Conservation (phyloP, 2,329 filamentous ascomycete species). For the Thermoascus crustaceus region DNA sequence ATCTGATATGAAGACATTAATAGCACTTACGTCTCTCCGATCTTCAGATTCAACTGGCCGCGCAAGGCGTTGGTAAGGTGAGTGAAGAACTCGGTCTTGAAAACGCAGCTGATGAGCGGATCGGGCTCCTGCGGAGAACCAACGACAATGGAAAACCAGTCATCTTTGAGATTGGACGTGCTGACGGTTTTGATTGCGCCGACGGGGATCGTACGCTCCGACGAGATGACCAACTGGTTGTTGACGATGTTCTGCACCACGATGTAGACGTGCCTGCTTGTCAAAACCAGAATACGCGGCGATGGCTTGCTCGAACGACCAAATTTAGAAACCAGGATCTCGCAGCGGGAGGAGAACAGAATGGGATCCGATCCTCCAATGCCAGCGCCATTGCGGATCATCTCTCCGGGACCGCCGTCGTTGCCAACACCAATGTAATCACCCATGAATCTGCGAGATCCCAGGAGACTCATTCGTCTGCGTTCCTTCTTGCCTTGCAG, state of each 20-base stretch:
- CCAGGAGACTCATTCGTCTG: constrained; percentile 80
- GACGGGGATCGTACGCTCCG: constrained; percentile 74
- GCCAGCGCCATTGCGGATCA: constrained; percentile 67
- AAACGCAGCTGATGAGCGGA: constrained; percentile 82
- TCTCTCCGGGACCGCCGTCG: constrained; percentile 66
- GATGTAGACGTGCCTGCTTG: constrained; percentile 79
- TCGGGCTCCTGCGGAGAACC: constrained; percentile 89
- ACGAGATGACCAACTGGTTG: constrained; percentile 68
- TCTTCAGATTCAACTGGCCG: constrained; percentile 71
- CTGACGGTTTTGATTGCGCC: constrained; percentile 84
- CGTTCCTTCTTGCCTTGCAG: constrained; percentile 83
- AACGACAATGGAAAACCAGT: constrained; percentile 91
- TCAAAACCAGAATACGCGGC: constrained; percentile 75
- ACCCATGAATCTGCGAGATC: constrained; percentile 84
- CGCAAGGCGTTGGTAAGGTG: constrained; percentile 75
- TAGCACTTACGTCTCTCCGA: constrained; percentile 55
- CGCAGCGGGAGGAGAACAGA: constrained; percentile 84
- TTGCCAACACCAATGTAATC: constrained; percentile 91
- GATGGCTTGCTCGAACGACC: constrained; percentile 91
- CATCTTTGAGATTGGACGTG: constrained; percentile 73
- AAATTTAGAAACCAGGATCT: constrained; percentile 87
- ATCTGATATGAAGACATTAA: constrained; percentile 3
- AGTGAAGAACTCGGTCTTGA: constrained; percentile 97
- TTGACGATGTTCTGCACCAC: constrained; percentile 77
- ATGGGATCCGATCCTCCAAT: constrained; percentile 61